Percentiles rank a stretch among this genome's conserved stretches.
Evolutionary conservation across 805 yeast species (phyloP).

Genomic region (Kodamaea kakaduensis): DNA sequence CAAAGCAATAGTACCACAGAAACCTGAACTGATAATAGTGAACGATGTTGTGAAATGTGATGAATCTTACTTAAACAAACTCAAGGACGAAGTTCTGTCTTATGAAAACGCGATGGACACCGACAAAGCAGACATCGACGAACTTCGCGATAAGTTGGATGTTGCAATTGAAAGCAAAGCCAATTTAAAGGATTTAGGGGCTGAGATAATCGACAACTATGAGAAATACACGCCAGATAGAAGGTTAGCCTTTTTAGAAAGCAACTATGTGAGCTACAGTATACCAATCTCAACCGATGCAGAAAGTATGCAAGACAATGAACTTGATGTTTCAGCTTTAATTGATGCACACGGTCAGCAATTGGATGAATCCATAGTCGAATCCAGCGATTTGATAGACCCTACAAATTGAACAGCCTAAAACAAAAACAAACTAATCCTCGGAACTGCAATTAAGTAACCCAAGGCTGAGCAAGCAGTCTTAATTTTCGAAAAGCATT

Average conservation of each 20-base stretch:
- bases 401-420: too few species aligned
- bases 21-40: conserved; percentile 8
- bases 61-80: conserved; percentile 14
- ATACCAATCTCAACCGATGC: conserved; percentile 14
- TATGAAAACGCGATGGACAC: not conserved
- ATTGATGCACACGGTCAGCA: too few species aligned
- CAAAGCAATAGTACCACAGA: conserved; percentile 20
- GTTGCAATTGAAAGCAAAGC: conserved; percentile 4
- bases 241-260: conserved; percentile 15
- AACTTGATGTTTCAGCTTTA: conserved; percentile 16
- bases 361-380: too few species aligned
- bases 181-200: conserved; percentile 9
- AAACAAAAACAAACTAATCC: too few species aligned
- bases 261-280: conserved; percentile 10
- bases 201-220: conserved; percentile 14
- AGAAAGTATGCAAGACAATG: conserved; percentile 23
- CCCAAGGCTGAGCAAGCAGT: too few species aligned
- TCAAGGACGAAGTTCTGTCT: conserved; percentile 22
- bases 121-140: not conserved
- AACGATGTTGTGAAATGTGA: conserved; percentile 7
- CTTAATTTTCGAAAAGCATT: too few species aligned
- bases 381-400: too few species aligned
- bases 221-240: conserved; percentile 15
- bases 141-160: conserved; percentile 6
- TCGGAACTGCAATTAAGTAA: too few species aligned